Evolutionary conservation across 768 basidiomycete genomes (phyloP).

Genomic region (Mycena venus): DNA sequence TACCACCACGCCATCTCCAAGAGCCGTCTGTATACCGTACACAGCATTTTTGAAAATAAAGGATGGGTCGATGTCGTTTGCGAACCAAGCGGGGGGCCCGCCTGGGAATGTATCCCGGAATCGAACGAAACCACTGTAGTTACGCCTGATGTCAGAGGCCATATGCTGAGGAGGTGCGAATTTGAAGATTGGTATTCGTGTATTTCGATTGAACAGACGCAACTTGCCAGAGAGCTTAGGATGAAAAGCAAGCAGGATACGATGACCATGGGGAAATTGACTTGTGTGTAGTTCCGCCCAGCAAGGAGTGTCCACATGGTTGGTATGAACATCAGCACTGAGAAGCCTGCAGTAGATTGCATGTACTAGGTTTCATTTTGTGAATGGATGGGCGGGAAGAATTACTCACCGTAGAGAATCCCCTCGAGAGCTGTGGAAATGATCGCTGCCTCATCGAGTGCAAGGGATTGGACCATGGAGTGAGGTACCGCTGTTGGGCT

Average conservation of each 20-base stretch:
- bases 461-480: too few species aligned
- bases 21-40: conserved; percentile 8
- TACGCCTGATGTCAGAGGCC: conserved; percentile 38
- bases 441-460: too few species aligned
- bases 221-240: conserved; percentile 44
- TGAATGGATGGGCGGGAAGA: too few species aligned
- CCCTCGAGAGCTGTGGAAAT: too few species aligned
- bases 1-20: conserved; percentile 28
- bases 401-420: too few species aligned
- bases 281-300: background rate
- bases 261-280: conserved; percentile 38
- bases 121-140: conserved; percentile 41
- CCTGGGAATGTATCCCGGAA: conserved; percentile 33
- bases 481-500: too few species aligned
- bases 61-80: conserved; percentile 39
- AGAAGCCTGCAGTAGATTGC: conserved; percentile 46
- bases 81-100: conserved; percentile 40
- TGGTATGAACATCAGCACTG: conserved; percentile 48
- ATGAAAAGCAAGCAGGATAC: conserved; percentile 41
- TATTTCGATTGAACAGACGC: too few species aligned
- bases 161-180: too few species aligned
- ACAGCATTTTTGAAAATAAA: conserved; percentile 39
- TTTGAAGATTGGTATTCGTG: too few species aligned
- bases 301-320: conserved; percentile 42
- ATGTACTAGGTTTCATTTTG: too few species aligned